These are phyloP conservation scores for Coemansia erecta DNA, from an alignment of 192 early-diverging fungal species.

Conservation along the genomic window DNA sequence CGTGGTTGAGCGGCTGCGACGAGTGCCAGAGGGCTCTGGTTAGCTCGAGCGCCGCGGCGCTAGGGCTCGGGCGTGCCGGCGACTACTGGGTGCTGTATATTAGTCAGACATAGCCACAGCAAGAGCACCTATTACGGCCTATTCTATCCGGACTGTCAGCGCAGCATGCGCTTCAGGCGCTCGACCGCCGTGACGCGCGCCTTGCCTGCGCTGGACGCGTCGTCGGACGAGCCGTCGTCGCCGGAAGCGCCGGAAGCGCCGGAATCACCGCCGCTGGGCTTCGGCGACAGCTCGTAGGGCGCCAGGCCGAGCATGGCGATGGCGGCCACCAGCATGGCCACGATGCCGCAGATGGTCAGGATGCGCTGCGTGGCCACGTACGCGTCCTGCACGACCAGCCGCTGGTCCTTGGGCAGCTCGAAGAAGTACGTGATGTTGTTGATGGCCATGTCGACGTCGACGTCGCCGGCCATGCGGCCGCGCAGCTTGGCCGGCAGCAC, in stretches of 20 bases:
- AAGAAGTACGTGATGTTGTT: slow-evolving; percentile 51
- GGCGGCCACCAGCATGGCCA: slow-evolving; percentile 35
- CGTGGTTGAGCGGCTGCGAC: slow-evolving; percentile 3
- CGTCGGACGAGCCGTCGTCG: not conserved
- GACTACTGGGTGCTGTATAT: slow-evolving; percentile 14
- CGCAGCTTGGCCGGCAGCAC: slow-evolving; percentile 35
- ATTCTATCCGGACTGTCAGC: no score
- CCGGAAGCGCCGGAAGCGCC: not conserved
- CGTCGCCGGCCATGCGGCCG: slow-evolving; percentile 17
- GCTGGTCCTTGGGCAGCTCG: slow-evolving; percentile 46
- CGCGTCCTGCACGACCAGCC: slow-evolving; percentile 37
- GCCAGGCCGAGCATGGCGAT: slow-evolving; percentile 42
- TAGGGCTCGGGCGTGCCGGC: slow-evolving; percentile 6
- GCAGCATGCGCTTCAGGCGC: no score
- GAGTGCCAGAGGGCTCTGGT: not conserved
- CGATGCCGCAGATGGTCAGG: slow-evolving; percentile 48
- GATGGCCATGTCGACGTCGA: slow-evolving; percentile 35
- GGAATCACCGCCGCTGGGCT: no score
- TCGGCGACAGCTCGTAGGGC: slow-evolving; percentile 26
- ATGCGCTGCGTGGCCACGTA: slow-evolving; percentile 41
- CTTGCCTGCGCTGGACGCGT: no score
- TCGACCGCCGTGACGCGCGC: no score
- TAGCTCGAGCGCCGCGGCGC: not conserved
- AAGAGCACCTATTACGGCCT: no score
- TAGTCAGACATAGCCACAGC: not conserved